Conservation (phyloP, 768 basidiomycete species). For the Pulveroboletus sp. region DNA sequence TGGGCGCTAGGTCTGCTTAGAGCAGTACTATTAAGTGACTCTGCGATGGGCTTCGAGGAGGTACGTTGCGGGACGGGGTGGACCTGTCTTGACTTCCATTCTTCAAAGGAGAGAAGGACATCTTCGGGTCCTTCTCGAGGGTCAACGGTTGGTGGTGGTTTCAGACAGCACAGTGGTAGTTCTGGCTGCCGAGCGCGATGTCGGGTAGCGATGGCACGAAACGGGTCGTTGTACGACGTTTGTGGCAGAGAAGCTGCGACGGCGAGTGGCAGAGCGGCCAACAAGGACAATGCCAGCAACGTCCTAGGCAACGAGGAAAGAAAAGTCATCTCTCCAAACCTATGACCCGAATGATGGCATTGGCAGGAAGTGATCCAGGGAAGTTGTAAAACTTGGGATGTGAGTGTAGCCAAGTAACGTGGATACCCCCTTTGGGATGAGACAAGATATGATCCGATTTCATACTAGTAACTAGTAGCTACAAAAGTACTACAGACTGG, state of each 20-base stretch:
- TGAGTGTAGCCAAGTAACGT: no score
- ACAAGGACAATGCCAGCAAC: constrained; percentile 34
- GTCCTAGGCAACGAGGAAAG: constrained; percentile 10
- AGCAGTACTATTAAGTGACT: constrained; percentile 1
- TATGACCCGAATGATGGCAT: constrained; percentile 9
- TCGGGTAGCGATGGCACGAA: constrained; percentile 52
- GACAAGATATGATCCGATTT: no score
- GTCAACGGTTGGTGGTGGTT: constrained; percentile 37
- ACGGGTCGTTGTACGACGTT: constrained; percentile 53
- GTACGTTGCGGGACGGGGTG: constrained; percentile 35
- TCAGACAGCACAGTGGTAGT: constrained; percentile 68
- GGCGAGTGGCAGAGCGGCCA: constrained; percentile 30
- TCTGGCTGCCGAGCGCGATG: constrained; percentile 46
- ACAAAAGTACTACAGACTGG: no score
- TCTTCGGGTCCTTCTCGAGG: constrained; percentile 52
- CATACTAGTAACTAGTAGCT: no score
- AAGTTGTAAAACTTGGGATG: no score
- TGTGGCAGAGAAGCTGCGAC: constrained; percentile 25
- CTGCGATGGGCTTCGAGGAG: constrained; percentile 9
- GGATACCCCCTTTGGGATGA: no score
- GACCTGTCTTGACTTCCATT: constrained; percentile 77
- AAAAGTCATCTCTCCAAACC: constrained; percentile 7
- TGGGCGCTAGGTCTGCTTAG: neutral
- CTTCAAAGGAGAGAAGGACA: constrained; percentile 77
- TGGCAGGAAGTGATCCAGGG: neutral